phyloP scores from a whole-genome alignment of 768 basidiomycete genomes.

The Pleurotus cornucopiae region DNA sequence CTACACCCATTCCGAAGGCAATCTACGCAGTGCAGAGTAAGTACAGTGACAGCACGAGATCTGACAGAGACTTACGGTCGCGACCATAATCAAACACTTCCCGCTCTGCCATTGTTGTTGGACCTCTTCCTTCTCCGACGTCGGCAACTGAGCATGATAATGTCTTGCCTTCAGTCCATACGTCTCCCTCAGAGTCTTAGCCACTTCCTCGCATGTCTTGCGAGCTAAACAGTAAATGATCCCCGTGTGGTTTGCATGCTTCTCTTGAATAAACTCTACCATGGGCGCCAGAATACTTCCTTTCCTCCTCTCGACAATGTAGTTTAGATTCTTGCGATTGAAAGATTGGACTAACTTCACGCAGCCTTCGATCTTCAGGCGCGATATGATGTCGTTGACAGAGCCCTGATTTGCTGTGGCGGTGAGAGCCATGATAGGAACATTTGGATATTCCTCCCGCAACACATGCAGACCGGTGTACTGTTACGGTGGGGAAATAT shows the following conservation, averaged over 20 bases:
- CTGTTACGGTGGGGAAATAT: slow-evolving; percentile 29
- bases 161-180: slow-evolving; percentile 59
- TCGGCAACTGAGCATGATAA: slow-evolving; percentile 80
- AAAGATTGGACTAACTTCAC: slow-evolving; percentile 77
- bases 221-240: slow-evolving; percentile 82
- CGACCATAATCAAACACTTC: slow-evolving; percentile 78
- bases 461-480: slow-evolving; percentile 66
- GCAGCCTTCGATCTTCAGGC: slow-evolving; percentile 57
- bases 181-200: slow-evolving; percentile 56
- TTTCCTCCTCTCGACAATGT: slow-evolving; percentile 47
- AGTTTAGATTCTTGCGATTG: slow-evolving; percentile 89
- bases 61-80: slow-evolving; percentile 58
- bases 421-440: slow-evolving; percentile 95
- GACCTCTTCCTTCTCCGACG: slow-evolving; percentile 55
- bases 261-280: slow-evolving; percentile 57
- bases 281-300: slow-evolving; percentile 53
- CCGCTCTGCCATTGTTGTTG: slow-evolving; percentile 75
- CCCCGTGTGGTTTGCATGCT: slow-evolving; percentile 60
- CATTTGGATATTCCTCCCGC: slow-evolving; percentile 66
- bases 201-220: slow-evolving; percentile 76
- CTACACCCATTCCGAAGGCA: slow-evolving; percentile 97
- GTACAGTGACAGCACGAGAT: slow-evolving; percentile 4
- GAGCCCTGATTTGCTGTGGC: slow-evolving; percentile 86
- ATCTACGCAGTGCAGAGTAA: slow-evolving; percentile 42
- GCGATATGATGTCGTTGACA: slow-evolving; percentile 71